Conservation (phyloP, 2,329 filamentous ascomycete genomes). For the Trichoderma brevicompactum region DNA sequence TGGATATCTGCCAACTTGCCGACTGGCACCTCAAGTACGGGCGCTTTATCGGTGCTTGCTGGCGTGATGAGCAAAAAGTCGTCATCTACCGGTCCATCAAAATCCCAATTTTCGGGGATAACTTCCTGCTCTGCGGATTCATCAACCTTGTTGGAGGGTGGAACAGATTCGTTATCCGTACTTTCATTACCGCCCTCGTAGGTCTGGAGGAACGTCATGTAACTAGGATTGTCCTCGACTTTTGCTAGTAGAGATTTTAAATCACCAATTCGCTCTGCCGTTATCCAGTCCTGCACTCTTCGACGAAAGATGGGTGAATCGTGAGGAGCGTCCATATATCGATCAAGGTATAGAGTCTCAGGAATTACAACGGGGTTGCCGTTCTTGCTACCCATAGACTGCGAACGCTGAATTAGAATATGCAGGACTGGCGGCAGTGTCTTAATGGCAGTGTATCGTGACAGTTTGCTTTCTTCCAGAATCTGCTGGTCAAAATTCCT, state of each 20-base stretch:
- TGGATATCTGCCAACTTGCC: conserved; percentile 31
- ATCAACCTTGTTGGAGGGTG: conserved; percentile 5
- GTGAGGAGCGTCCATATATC: conserved; percentile 74
- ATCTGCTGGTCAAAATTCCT: conserved; percentile 81
- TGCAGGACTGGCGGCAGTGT: conserved; percentile 84
- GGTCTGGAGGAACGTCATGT: conserved; percentile 38
- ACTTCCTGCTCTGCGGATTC: conserved; percentile 10
- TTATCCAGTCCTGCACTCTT: conserved; percentile 74
- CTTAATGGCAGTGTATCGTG: conserved; percentile 71
- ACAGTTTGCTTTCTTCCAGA: conserved; percentile 66
- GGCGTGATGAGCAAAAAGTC: conserved; percentile 41
- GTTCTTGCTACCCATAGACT: conserved; percentile 75
- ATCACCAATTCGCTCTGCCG: conserved; percentile 65
- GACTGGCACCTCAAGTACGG: neutral
- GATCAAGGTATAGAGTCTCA: conserved; percentile 81
- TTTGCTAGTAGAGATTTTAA: conserved; percentile 51
- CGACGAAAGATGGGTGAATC: conserved; percentile 65
- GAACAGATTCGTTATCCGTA: neutral
- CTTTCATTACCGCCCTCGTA: conserved; percentile 37
- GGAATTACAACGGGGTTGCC: conserved; percentile 78
- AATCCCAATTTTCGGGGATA: conserved; percentile 39
- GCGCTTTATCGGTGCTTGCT: conserved; percentile 9
- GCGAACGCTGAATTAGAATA: conserved; percentile 83
- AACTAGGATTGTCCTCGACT: conserved; percentile 36
- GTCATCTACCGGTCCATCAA: conserved; percentile 46